Conservation (phyloP, 345 rosid species). For the Passiflora organensis region DNA sequence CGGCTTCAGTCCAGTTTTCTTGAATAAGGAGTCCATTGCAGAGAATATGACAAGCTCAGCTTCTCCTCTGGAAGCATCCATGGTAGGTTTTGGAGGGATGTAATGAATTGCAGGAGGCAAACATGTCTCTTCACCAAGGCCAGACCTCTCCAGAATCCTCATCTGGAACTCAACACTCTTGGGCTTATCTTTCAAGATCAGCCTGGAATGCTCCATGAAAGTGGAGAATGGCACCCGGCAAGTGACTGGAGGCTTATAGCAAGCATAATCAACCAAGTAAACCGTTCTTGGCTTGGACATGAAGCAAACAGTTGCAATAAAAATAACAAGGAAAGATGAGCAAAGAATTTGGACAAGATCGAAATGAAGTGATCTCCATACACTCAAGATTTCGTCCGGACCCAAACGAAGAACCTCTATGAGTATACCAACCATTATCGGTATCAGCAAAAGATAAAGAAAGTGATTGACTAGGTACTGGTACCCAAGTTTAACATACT, state of each 20-base stretch:
- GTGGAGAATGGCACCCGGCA: conserved; percentile 44
- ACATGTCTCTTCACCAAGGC: conserved; percentile 50
- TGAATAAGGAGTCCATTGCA: conserved; percentile 33
- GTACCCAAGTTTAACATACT: conserved; percentile 25
- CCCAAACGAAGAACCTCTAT: conserved; percentile 20
- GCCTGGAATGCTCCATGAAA: conserved; percentile 40
- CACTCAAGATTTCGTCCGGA: conserved; percentile 16
- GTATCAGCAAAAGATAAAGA: conserved; percentile 18
- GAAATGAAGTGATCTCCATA: conserved; percentile 22
- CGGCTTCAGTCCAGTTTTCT: conserved; percentile 34
- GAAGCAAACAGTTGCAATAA: conserved; percentile 19
- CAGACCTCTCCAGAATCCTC: conserved; percentile 46
- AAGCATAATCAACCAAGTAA: conserved; percentile 52
- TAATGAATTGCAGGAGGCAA: conserved; percentile 40
- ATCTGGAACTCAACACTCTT: conserved; percentile 44
- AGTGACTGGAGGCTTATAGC: conserved; percentile 46
- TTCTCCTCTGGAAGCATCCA: conserved; percentile 36
- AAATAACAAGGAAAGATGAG: conserved; percentile 15
- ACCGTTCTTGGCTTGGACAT: conserved; percentile 31
- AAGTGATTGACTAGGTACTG: conserved; percentile 29
- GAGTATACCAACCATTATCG: conserved; percentile 12
- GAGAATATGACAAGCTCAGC: conserved; percentile 44
- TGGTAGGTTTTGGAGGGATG: conserved; percentile 40
- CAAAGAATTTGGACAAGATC: conserved; percentile 20
- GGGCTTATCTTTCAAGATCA: conserved; percentile 39